Conservation (phyloP, 306 rosid species). For the Lathyrus tuberosus region DNA sequence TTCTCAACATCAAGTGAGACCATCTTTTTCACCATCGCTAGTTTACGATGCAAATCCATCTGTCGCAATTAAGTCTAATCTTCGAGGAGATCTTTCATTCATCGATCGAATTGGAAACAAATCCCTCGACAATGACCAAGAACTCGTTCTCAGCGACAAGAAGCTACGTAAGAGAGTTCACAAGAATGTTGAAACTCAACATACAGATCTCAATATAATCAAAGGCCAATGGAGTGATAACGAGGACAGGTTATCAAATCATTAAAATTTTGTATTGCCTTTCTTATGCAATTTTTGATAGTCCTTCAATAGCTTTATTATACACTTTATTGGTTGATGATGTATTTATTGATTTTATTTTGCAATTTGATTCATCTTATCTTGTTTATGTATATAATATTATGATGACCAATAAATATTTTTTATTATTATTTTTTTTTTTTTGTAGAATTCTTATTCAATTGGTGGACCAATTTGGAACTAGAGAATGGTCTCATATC, state of each 20-base stretch:
- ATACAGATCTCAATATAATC: constrained; percentile 25
- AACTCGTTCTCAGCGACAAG: background rate
- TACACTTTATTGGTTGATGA: background rate
- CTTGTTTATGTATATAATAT: background rate
- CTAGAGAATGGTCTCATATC: constrained; percentile 69
- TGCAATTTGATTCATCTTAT: background rate
- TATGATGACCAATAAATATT: background rate
- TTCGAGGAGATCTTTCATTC: constrained; percentile 14
- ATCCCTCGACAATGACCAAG: background rate
- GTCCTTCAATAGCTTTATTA: background rate
- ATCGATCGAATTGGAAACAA: background rate
- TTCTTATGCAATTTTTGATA: background rate
- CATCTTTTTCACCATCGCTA: background rate
- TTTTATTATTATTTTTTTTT: background rate
- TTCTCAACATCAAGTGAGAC: background rate
- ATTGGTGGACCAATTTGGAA: constrained; percentile 55
- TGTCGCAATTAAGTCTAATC: background rate
- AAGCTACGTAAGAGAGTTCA: constrained; percentile 7
- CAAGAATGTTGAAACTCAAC: constrained; percentile 8
- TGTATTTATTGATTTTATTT: background rate
- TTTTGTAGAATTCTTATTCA: constrained; percentile 51
- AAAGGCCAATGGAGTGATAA: constrained; percentile 78
- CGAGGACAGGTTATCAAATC: constrained; percentile 59
- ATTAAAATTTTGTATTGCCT: background rate
- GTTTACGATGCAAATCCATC: no score